Base-by-base conservation (phyloP, 331 rosid genomes). In the Malus hybrid region DNA sequence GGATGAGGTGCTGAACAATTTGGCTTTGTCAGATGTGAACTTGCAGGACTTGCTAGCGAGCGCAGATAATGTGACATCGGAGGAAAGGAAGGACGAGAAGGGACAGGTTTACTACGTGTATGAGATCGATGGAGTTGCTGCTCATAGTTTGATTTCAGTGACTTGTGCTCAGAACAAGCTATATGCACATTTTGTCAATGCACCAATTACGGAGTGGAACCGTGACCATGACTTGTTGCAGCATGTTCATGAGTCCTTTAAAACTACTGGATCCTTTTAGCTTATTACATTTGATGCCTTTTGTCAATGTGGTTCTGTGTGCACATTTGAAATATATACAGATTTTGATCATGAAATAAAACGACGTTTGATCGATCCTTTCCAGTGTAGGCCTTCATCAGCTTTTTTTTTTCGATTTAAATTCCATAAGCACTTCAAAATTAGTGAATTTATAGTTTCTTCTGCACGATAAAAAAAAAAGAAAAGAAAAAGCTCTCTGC, bases 211-310 rank as follows among this genome's bases (percentile, higher is more conserved):
- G 0, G 97, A 94, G 78, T 94, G 99, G 99, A 90, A 87, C 64
- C 89, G 81, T 34, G 97, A 90, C 77, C 79, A 77, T 76, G 97
- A 92, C 28, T 36, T 90, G 76, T 72, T 94, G 76, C 86, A 66
- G 84, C 99, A 94, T 83, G 90, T 90, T 73, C 99, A 94, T n/a
- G 82, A 92, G 82, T 92, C 97, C 64, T 94, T 94, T 36, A 92
- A 87, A 85, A 94, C 99, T 22, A 74, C 80, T 14, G 93, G 88
- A 6, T 85, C 84, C 12, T 85, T 11, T 73, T 86, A 63, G 52
- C 18, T 67, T 20, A 34, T 13, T 27, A 6, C 24, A 20, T 57
- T 57, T 57, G 14, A 20, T n/a, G 29, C 7, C 24, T 10, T 10
- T 10, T 64, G 7, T 15, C 68, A 64, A 31, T 64, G 67, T 63